Percentiles rank a stretch among this genome's conserved stretches.
These are phyloP conservation scores for Scedosporium apiospermum DNA, from an alignment of 2,329 filamentous ascomycete species.

Conservation along the genomic window DNA sequence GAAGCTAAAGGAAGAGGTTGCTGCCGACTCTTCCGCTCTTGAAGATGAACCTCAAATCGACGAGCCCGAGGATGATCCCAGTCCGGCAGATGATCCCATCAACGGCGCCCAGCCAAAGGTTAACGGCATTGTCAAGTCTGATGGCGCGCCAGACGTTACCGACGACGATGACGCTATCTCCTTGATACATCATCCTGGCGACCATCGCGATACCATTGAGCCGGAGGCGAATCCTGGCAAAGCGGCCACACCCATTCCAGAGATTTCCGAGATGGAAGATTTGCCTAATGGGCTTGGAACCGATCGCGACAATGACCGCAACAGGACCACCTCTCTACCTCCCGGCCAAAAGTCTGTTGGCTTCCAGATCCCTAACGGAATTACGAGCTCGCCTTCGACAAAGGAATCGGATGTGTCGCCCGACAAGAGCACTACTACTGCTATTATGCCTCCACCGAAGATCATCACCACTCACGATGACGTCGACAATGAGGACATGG, in stretches of 20 bases:
- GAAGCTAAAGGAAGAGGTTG: conserved; percentile 35
- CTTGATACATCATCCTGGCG: conserved; percentile 20
- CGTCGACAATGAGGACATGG: conserved; percentile 20
- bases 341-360: not conserved
- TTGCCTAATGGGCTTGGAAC: not conserved
- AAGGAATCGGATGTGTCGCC: not conserved
- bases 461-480: conserved; percentile 6
- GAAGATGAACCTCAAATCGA: conserved; percentile 3
- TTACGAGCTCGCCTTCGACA: not conserved
- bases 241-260: not conserved
- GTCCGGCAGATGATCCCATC: not conserved
- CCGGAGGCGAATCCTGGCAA: not conserved
- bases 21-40: conserved; percentile 12
- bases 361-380: not conserved
- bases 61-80: not conserved
- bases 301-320: not conserved
- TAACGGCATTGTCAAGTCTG: conserved; percentile 10
- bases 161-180: conserved; percentile 25
- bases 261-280: not conserved
- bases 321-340: not conserved
- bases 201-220: conserved; percentile 4
- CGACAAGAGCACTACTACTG: too few relatives aligned
- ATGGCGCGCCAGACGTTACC: conserved; percentile 11
- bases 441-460: not conserved
- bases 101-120: not conserved